Conservation (phyloP, 345 rosid species). For the Firmiana major region DNA sequence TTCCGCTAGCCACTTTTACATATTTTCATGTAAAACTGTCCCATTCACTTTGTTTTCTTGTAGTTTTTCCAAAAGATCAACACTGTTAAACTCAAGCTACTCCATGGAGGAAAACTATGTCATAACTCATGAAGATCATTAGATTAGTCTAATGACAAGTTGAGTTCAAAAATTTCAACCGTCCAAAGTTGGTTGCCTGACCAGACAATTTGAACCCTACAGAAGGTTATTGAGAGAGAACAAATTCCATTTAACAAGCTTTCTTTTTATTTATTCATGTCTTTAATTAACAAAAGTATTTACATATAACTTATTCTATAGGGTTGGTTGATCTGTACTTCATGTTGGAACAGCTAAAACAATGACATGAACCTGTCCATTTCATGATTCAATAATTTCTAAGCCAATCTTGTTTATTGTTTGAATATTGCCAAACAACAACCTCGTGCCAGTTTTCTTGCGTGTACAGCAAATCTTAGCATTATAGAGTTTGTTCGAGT, state of each 20-base stretch:
- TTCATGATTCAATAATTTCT: conserved; percentile 1
- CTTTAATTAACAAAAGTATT: background rate
- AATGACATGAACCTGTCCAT: background rate
- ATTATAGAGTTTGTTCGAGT: background rate
- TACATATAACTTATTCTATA: background rate
- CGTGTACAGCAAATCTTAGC: background rate
- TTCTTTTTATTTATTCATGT: background rate
- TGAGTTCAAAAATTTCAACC: background rate
- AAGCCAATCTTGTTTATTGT: background rate
- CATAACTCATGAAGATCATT: no score
- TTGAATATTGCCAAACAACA: background rate
- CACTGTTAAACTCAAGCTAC: background rate
- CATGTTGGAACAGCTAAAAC: conserved; percentile 11
- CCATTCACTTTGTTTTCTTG: background rate
- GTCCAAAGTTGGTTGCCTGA: background rate
- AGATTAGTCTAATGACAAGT: no score
- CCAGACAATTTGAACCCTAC: background rate
- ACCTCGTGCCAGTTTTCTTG: background rate
- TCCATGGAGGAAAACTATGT: background rate
- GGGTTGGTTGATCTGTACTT: background rate
- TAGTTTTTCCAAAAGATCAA: background rate
- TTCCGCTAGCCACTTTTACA: background rate
- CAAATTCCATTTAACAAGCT: background rate
- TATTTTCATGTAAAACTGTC: background rate
- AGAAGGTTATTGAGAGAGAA: background rate